Evolutionary conservation across 306 rosid genomes (phyloP).

Genomic region (Cucumis hystrix): DNA sequence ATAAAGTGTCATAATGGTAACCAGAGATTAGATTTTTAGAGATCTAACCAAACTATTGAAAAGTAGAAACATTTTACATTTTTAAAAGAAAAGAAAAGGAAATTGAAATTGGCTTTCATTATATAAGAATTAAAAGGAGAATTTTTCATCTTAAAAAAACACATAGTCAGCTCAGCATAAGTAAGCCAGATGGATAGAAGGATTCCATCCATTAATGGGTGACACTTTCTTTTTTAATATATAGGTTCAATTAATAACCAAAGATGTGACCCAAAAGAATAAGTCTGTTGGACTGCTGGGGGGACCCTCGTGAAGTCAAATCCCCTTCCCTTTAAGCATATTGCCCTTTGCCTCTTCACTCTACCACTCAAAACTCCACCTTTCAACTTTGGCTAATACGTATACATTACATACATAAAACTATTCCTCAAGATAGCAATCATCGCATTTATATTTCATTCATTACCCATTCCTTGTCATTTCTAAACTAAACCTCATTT

Average conservation of each 20-base stretch:
- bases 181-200: neutral
- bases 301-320: neutral
- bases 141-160: neutral
- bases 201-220: neutral
- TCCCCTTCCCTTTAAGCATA: neutral
- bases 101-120: no score
- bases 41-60: neutral
- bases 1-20: no score
- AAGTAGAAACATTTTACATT: no score
- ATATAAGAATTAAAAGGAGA: no score
- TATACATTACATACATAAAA: no score
- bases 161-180: neutral
- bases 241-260: neutral
- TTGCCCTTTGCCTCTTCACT: neutral
- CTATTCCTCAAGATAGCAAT: neutral
- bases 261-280: neutral
- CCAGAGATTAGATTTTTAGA: no score
- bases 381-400: neutral
- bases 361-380: slow-evolving; percentile 6
- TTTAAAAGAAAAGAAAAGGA: no score
- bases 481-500: neutral
- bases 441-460: neutral
- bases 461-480: neutral
- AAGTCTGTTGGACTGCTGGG: slow-evolving; percentile 1
- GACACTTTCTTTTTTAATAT: neutral